phyloP scores from a whole-genome alignment of 2,329 filamentous ascomycete species.

The Exophiala sp. region DNA sequence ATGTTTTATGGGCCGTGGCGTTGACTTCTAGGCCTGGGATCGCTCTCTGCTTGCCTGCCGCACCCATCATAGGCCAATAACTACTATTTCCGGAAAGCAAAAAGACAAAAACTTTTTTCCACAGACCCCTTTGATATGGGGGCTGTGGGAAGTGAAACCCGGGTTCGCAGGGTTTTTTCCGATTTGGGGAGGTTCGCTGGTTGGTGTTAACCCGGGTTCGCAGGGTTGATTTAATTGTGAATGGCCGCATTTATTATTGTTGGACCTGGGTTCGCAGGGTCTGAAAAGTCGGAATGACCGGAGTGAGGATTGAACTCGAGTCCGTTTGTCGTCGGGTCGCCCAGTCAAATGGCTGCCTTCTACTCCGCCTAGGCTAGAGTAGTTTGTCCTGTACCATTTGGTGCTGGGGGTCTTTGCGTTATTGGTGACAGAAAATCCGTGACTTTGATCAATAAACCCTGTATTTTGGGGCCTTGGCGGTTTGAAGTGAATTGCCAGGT shows the following conservation, averaged over 20 bases:
- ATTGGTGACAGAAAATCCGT: neutral
- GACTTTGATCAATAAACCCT: neutral
- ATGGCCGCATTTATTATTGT: neutral
- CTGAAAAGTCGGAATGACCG: neutral
- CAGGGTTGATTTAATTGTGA: neutral
- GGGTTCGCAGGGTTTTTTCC: constrained; percentile 1
- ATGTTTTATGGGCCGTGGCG: too few species aligned
- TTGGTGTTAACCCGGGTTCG: neutral
- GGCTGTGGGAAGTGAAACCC: neutral
- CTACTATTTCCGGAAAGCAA: neutral
- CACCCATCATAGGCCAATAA: neutral
- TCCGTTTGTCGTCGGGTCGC: neutral
- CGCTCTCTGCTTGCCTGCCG: too few species aligned
- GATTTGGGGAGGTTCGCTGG: neutral
- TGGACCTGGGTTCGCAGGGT: neutral
- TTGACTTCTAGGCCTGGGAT: too few species aligned
- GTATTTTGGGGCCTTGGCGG: neutral
- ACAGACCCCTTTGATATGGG: constrained; percentile 2
- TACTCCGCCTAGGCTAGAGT: neutral
- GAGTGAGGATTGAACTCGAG: neutral
- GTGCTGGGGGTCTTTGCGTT: neutral
- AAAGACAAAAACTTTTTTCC: constrained; percentile 4
- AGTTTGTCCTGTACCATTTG: neutral
- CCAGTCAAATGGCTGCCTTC: neutral
- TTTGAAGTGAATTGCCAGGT: neutral